Conservation (phyloP, 2,329 filamentous ascomycete genomes). For the Fusarium sp. region DNA sequence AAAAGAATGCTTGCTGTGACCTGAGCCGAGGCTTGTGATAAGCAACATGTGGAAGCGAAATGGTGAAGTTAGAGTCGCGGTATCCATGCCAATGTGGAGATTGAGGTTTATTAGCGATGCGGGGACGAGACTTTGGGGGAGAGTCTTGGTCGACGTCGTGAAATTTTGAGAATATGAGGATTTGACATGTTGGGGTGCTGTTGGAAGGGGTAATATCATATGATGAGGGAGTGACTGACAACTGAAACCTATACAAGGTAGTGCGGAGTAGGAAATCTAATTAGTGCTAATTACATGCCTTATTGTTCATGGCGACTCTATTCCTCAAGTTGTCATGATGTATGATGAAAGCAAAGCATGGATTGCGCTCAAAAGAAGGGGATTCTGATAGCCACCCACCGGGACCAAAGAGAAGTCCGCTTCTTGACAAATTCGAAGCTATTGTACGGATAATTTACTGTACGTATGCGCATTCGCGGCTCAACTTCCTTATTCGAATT, state of each 20-base stretch:
- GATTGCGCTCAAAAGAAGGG: no score
- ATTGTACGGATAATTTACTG: not conserved
- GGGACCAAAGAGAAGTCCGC: not conserved
- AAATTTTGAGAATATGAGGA: not conserved
- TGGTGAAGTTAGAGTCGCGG: not conserved
- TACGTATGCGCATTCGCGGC: constrained; percentile 3
- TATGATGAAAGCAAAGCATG: not conserved
- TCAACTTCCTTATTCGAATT: constrained; percentile 26
- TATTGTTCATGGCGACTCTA: not conserved
- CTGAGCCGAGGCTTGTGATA: constrained; percentile 26
- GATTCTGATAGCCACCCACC: not conserved
- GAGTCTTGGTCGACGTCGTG: constrained; percentile 28
- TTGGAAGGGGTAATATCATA: constrained; percentile 11
- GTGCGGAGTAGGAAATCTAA: not conserved
- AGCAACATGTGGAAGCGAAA: constrained; percentile 18
- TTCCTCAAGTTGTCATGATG: not conserved
- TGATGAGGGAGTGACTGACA: not conserved
- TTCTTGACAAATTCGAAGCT: constrained; percentile 17
- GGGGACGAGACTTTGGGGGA: constrained; percentile 14
- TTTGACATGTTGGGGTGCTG: not conserved
- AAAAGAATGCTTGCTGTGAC: not conserved
- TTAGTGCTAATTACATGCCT: no score
- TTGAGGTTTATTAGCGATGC: constrained; percentile 21
- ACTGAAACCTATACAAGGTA: not conserved
- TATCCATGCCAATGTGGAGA: constrained; percentile 14